A percentile compares a stretch with the other conserved stretches of the same genome.
Evolutionary conservation across 371 early-diverging fungal genomes (phyloP).

Genomic region (Conidiobolus incongruus): DNA sequence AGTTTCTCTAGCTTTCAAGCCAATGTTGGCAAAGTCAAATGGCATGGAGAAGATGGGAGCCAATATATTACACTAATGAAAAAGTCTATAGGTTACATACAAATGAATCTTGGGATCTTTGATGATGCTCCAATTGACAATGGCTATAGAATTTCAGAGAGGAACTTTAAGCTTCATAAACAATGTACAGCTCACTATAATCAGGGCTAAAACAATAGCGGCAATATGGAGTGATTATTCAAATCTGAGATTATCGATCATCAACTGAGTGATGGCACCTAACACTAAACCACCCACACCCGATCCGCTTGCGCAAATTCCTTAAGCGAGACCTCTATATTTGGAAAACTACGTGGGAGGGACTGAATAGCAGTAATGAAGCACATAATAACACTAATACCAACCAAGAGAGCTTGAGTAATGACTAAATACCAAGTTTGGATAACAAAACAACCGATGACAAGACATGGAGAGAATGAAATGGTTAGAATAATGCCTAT

Average conservation of each 20-base stretch:
- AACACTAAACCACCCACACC: constrained; percentile 32
- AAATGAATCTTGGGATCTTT: background rate
- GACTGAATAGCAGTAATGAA: constrained; percentile 24
- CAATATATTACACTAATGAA: constrained; percentile 9
- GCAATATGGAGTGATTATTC: constrained; percentile 11
- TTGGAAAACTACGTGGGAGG: constrained; percentile 31
- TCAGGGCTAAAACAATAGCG: constrained; percentile 6
- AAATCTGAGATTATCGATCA: constrained; percentile 9
- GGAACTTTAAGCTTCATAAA: background rate
- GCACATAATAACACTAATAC: constrained; percentile 27
- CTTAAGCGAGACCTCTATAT: constrained; percentile 29
- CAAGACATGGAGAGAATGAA: constrained; percentile 13
- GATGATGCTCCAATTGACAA: background rate
- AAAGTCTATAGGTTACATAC: background rate
- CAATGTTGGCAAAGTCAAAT: constrained; percentile 14
- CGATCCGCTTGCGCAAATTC: constrained; percentile 31
- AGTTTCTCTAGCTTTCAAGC: constrained; percentile 10
- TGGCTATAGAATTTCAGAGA: background rate
- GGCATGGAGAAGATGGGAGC: constrained; percentile 11
- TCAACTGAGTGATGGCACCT: constrained; percentile 8
- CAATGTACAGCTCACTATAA: constrained; percentile 6
- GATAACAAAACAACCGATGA: constrained; percentile 6
- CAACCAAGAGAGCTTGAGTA: constrained; percentile 45
- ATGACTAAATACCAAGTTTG: constrained; percentile 34
- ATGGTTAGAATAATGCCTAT: constrained; percentile 13